phyloP scores from a whole-genome alignment of 495 filamentous ascomycete species.

The Hyaloscypha finlandica region DNA sequence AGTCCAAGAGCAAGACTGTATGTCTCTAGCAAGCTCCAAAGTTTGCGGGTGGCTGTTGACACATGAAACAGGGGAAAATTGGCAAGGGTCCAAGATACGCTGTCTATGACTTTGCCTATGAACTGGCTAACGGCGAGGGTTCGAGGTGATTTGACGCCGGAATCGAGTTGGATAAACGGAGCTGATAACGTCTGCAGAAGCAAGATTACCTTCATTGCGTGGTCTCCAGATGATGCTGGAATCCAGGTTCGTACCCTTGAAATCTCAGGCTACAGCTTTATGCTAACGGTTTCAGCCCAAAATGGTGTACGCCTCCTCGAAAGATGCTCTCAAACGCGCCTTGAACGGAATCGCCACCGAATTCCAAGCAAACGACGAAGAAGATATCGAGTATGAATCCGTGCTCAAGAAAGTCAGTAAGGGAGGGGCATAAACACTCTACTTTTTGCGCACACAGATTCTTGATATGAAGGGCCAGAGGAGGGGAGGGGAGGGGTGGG shows the following conservation, averaged over 20 bases:
- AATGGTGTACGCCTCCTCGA: constrained; percentile 97
- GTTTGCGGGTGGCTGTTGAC: constrained; percentile 33
- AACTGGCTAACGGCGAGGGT: constrained; percentile 76
- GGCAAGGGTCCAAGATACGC: constrained; percentile 87
- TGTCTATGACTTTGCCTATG: constrained; percentile 90
- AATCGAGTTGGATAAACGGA: neutral
- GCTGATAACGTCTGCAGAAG: constrained; percentile 53
- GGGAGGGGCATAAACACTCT: constrained; percentile 48
- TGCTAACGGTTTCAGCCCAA: constrained; percentile 56
- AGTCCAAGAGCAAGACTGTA: constrained; percentile 47
- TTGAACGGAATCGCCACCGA: constrained; percentile 78
- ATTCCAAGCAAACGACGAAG: constrained; percentile 89
- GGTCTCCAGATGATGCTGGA: constrained; percentile 83
- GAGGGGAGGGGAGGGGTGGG: constrained; percentile 1
- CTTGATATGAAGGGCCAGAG: neutral
- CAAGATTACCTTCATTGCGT: constrained; percentile 96
- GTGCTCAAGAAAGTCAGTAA: constrained; percentile 81
- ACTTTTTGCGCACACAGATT: constrained; percentile 3
- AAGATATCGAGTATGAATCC: constrained; percentile 84
- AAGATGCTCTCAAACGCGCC: constrained; percentile 85
- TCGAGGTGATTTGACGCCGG: constrained; percentile 57
- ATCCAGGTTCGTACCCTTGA: constrained; percentile 65
- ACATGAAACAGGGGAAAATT: constrained; percentile 45
- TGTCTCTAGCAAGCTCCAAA: constrained; percentile 43
- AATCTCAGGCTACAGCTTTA: neutral